These are phyloP conservation scores for Nitzschia sp. DNA, from an alignment of 108 stramenopile species.

Conservation along the genomic window DNA sequence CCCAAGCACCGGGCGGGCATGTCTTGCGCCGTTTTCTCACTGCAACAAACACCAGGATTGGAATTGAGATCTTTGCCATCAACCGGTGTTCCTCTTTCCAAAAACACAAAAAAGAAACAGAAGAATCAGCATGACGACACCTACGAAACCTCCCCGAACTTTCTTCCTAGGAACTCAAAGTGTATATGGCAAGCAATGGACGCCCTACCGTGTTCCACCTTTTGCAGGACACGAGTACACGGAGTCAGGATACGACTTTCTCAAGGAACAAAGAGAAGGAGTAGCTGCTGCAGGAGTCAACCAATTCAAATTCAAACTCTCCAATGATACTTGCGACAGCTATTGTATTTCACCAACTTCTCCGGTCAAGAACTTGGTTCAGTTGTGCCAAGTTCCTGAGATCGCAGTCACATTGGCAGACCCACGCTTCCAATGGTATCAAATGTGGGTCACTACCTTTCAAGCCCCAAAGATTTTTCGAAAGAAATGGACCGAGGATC, in stretches of 20 bases:
- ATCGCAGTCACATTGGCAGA: constrained; percentile 2
- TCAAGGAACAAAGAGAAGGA: background rate
- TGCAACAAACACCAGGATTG: no score
- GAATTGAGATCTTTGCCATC: no score
- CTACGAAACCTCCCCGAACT: background rate
- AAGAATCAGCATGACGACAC: no score
- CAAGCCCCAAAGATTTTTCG: background rate
- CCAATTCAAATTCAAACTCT: constrained; percentile 8
- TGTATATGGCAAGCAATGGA: background rate
- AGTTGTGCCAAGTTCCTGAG: background rate
- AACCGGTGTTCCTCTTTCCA: no score
- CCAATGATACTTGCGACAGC: background rate
- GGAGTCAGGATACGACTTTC: constrained; percentile 1
- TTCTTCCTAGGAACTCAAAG: constrained; percentile 2
- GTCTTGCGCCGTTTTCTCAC: no score
- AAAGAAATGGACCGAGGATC: background rate
- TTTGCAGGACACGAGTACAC: constrained; percentile 2
- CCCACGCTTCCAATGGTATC: constrained; percentile 1
- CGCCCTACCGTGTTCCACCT: background rate
- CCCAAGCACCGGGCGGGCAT: no score
- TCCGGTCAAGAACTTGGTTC: background rate
- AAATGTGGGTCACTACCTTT: constrained; percentile 2
- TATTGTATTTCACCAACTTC: background rate
- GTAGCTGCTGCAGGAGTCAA: background rate
- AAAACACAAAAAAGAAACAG: no score